These are phyloP conservation scores for Wickerhamiella domercqiae DNA, from an alignment of 805 yeast genomes.

Conservation along the genomic window DNA sequence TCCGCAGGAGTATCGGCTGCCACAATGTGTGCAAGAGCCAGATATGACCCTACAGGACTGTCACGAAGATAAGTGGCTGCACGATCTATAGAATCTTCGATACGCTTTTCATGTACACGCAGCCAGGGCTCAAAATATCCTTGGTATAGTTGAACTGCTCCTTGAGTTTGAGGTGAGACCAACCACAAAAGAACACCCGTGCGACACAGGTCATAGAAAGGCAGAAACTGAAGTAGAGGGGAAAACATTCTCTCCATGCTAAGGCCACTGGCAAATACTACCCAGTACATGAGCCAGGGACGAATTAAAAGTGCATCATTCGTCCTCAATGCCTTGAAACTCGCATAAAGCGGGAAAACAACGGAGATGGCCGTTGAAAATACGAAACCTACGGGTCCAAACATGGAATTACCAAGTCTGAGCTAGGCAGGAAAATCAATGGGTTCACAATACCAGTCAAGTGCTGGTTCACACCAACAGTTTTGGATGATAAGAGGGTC, in stretches of 20 bases:
- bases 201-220: constrained; percentile 38
- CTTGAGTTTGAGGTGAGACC: constrained; percentile 36
- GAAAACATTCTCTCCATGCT: constrained; percentile 29
- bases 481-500: too few species aligned
- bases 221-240: constrained; percentile 34
- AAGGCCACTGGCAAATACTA: constrained; percentile 34
- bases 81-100: constrained; percentile 22
- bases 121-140: constrained; percentile 28
- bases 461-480: not conserved
- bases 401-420: too few species aligned
- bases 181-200: constrained; percentile 45
- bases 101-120: constrained; percentile 22
- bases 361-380: constrained; percentile 26
- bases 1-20: not conserved
- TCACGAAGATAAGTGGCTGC: constrained; percentile 8
- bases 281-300: constrained; percentile 52
- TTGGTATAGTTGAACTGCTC: constrained; percentile 30
- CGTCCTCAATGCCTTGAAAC: constrained; percentile 39
- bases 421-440: not conserved
- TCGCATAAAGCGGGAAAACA: constrained; percentile 44
- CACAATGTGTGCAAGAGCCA: not conserved
- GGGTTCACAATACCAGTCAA: not conserved
- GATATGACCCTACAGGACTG: constrained; percentile 4
- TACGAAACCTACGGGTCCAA: constrained; percentile 10
- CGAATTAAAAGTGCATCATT: constrained; percentile 26